Evolutionary conservation across 495 filamentous ascomycete genomes (phyloP), one percentile per base, ranked within the genome.

Genomic region (Penicillium tannophilum): DNA sequence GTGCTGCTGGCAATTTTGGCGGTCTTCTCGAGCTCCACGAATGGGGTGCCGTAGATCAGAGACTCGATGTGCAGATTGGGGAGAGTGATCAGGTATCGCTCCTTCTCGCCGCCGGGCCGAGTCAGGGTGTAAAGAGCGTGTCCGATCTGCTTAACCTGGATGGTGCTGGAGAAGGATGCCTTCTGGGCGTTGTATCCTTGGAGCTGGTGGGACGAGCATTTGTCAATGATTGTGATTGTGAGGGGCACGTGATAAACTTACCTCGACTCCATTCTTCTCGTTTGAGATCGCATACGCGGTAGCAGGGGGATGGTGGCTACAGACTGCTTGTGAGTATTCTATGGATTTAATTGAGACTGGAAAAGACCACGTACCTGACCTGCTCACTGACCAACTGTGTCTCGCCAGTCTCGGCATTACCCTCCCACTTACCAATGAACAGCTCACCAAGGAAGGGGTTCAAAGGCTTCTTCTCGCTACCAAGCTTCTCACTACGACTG

Each of bases 111-210:
- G 24, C 75, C 74, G 56, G 78, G 86, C 5, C 76, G 76, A 48
- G 90, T 89, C 54, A 96, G 73, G 28, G 89, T 86, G 51, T 92
- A 83, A 19, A 95, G 75, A n/a, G 93, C 92, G 66, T 98, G 93
- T 54, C 94, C 94, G 72, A 97, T 89, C 79, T 98, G 93, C 76
- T 94, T 95, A 69, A 98, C 88, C 63, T 93, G 87, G 72, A 98
- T 97, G 11, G 93, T 95, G 59, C 88, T 87, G 31, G 88, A 89
- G 71, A 98, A 97, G 23, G 88, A 92, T 7, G 92, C 94, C 72
- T 97, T 98, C 67, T 97, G 95, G n/a, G 90, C 95, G 63, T 97
- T 97, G 77, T 97, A 97, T 56, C 95, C 94, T 82, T 96, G 86
- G 4, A 98, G 81, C 75, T 89, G 61, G 26, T 23, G 20, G 31